Evolutionary conservation across 1,284 basidiomycete genomes (phyloP), one percentile per base, ranked within the genome.

Genomic region (Malassezia pachydermatis): DNA sequence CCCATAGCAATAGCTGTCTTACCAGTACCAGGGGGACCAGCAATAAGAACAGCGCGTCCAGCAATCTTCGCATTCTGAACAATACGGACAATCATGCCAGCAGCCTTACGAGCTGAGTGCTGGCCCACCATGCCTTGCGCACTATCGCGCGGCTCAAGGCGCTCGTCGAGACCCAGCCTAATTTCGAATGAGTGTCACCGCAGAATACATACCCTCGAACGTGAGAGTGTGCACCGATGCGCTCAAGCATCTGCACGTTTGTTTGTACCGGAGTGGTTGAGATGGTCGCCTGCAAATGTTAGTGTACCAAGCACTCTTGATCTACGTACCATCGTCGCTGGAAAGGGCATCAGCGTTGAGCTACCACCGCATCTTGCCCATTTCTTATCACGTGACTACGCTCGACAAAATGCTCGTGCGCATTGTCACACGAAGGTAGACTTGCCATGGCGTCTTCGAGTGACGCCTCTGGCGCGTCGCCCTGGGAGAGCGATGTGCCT

Each of bases 81-180:
- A 89, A 98, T 94, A 75, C 86, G 90, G 63, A 96, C 79, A 58
- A 96, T 90, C 77, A 96, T 85, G 5, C 90, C 92, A 0, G 92
- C 92, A 1, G 92, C 92, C 73, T 92, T 94, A 29, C 92, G 80
- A 16, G 92, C 92, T 69, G 88, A 87, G 14, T 78, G 84, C 72
- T 98, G 92, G 0, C 92, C 92, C 24, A 98, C 88, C 84, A 98
- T 92, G 5, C 92, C 92, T 73, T 96, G 88, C 10, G 72, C 81
- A 67, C 82, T 84, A 27, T 79, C 80, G 17, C 87, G 80, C 9
- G 92, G 88, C 74, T 96, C 88, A 54, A 96, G 79, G 60, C 88
- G 74, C 37, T 77, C 86, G 69, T 95, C 90, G 45, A 98, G 81
- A 3, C 92, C 92, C 22, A 98, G 79, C 2, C 90, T 94, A 89